These are phyloP conservation scores for Sarocladium brachiariae DNA, from an alignment of 2,329 filamentous ascomycete species.

Conservation along the genomic window DNA sequence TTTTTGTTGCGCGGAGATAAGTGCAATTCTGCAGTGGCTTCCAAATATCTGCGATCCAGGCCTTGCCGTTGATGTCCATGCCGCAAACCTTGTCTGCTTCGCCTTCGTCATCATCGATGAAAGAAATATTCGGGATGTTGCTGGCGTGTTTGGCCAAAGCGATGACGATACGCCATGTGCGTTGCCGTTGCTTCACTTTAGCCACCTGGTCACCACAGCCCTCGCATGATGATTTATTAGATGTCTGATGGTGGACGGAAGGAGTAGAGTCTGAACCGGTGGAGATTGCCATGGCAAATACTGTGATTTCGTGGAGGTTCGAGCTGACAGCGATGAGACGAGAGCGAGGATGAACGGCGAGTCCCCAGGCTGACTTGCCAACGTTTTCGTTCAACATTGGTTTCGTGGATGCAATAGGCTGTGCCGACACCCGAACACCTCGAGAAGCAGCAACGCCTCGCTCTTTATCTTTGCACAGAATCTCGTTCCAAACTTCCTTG, in stretches of 20 bases:
- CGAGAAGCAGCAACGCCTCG: conserved; percentile 8
- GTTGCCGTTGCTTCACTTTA: conserved; percentile 33
- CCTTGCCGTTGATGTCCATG: conserved; percentile 40
- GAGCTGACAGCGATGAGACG: conserved; percentile 80
- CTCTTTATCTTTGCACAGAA: conserved; percentile 25
- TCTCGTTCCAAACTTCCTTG: conserved; percentile 38
- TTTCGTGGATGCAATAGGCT: conserved; percentile 20
- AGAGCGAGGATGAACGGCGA: conserved; percentile 74
- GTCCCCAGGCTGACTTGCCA: conserved; percentile 75
- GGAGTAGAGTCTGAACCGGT: conserved; percentile 1
- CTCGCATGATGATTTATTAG: neutral
- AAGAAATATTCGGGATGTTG: conserved; percentile 49
- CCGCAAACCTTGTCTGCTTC: conserved; percentile 43
- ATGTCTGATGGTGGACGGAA: neutral
- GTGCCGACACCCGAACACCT: conserved; percentile 3
- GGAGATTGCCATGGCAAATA: conserved; percentile 42
- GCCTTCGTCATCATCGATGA: conserved; percentile 39
- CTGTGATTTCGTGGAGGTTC: conserved; percentile 54
- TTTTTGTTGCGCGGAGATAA: neutral
- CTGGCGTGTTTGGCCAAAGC: conserved; percentile 29
- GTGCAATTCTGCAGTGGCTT: conserved; percentile 16
- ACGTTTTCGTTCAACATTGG: conserved; percentile 73
- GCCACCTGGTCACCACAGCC: conserved; percentile 16
- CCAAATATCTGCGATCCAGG: conserved; percentile 50
- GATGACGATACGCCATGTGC: conserved; percentile 45